phyloP scores from a whole-genome alignment of 108 stramenopile species.

The Aurantiochytrium sp. region DNA sequence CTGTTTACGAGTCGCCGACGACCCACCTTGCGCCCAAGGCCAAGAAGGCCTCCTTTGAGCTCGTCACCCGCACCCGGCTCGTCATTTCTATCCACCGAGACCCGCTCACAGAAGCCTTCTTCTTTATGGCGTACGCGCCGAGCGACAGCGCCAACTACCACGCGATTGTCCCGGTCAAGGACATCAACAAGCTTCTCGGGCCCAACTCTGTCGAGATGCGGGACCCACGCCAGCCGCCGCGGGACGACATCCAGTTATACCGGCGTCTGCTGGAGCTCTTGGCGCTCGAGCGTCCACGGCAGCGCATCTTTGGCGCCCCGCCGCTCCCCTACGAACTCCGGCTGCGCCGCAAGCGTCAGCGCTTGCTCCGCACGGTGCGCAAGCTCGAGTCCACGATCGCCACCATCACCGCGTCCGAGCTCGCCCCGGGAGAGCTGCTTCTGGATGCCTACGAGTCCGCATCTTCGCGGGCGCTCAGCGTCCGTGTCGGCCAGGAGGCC shows the following conservation, averaged over 20 bases:
- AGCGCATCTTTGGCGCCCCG: constrained; percentile 1
- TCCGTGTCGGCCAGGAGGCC: neutral
- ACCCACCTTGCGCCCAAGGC: constrained; percentile 1
- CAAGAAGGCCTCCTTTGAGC: neutral
- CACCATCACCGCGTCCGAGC: neutral
- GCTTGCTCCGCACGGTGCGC: neutral
- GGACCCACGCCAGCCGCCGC: constrained; percentile 12
- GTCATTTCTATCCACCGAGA: constrained; percentile 3
- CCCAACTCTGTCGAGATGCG: constrained; percentile 13
- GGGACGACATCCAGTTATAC: neutral
- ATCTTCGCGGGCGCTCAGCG: neutral
- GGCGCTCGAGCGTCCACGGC: constrained; percentile 4
- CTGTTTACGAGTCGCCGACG: neutral
- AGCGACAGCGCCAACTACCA: neutral
- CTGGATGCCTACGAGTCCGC: neutral
- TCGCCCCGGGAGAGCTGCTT: neutral
- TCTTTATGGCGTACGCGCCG: neutral
- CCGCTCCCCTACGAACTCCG: neutral
- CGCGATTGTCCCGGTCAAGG: neutral
- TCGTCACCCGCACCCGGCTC: neutral
- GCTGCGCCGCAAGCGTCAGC: neutral
- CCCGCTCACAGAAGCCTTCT: neutral
- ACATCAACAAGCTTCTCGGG: constrained; percentile 17
- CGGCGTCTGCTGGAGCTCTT: constrained; percentile 7
- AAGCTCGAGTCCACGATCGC: neutral